Evolutionary conservation across 768 basidiomycete genomes (phyloP).

Genomic region (Termitomyces sp.): DNA sequence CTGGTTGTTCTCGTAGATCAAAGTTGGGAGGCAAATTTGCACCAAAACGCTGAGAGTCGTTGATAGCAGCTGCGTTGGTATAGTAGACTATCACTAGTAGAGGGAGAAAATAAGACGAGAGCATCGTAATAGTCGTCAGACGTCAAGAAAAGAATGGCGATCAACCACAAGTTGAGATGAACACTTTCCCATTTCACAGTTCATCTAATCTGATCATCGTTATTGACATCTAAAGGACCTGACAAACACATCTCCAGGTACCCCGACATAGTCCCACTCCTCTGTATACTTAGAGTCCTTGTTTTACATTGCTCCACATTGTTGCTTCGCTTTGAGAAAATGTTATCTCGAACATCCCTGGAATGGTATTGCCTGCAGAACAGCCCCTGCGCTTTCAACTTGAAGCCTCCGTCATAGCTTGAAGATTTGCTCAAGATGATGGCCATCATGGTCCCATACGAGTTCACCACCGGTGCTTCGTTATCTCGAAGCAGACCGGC

Average conservation of each 20-base stretch:
- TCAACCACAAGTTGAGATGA: neutral
- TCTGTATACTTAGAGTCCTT: too few species aligned
- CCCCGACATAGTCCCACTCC: too few species aligned
- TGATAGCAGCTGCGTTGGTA: slow-evolving; percentile 8
- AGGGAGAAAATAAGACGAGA: neutral
- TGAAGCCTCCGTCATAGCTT: too few species aligned
- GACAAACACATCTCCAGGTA: neutral
- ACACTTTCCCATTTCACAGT: neutral
- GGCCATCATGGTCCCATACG: too few species aligned
- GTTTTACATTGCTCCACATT: too few species aligned
- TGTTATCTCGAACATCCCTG: too few species aligned
- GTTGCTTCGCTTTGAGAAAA: too few species aligned
- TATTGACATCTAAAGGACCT: neutral
- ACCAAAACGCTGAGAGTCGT: neutral
- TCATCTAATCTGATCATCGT: neutral
- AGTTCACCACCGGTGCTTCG: too few species aligned
- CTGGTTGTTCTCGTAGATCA: neutral
- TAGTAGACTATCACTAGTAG: neutral
- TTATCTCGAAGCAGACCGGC: neutral
- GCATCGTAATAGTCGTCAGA: neutral
- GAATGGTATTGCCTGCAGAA: too few species aligned
- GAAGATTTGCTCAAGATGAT: too few species aligned
- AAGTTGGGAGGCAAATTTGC: neutral
- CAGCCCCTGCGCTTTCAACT: too few species aligned
- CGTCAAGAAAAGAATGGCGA: neutral